Conservation (phyloP, 208 protist species). For the Angomonas ambiguus region DNA sequence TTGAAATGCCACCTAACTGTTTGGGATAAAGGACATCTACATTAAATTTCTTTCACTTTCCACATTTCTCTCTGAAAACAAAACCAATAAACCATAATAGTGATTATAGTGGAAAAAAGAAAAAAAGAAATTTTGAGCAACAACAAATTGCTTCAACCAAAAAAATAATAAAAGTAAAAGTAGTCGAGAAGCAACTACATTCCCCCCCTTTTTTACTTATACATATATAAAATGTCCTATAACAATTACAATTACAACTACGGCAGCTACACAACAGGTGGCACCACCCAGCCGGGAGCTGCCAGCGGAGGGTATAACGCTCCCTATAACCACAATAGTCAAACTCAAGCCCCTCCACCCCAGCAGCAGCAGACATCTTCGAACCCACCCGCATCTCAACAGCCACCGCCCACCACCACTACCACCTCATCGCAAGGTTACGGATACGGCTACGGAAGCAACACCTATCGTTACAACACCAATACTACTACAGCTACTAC, state of each 20-base stretch:
- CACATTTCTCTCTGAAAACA: not conserved
- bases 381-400: not conserved
- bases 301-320: conserved; percentile 10
- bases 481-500: not conserved
- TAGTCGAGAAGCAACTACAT: not conserved
- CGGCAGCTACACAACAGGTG: not conserved
- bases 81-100: not conserved
- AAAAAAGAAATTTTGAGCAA: not conserved
- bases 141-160: not conserved
- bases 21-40: no score
- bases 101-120: not conserved
- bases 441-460: not conserved
- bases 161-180: not conserved
- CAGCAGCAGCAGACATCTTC: not conserved
- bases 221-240: not conserved
- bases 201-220: conserved; percentile 13
- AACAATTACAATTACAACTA: conserved; percentile 16
- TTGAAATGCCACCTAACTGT: no score
- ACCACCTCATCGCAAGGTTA: not conserved
- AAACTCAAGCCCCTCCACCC: not conserved
- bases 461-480: not conserved
- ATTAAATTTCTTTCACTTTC: not conserved
- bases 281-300: not conserved
- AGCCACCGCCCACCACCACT: not conserved
- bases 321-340: not conserved